Evolutionary conservation across 75 land plant genomes (phyloP).

Genomic region (Larix kaempferi): DNA sequence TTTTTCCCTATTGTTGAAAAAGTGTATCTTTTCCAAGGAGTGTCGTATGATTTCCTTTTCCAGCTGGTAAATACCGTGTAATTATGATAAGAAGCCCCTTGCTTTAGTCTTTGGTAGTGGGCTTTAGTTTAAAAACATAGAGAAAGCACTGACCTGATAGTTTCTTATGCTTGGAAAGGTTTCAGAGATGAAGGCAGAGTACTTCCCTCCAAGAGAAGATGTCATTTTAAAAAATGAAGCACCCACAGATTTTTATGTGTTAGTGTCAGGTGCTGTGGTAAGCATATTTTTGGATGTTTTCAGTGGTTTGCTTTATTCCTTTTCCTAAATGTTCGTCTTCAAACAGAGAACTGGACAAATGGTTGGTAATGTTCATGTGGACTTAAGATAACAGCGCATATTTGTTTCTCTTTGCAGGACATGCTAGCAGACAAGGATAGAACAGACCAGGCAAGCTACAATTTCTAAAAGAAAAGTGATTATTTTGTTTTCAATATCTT

Average conservation of each 20-base stretch:
- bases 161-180: constrained; percentile 25
- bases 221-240: constrained; percentile 67
- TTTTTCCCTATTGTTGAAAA: constrained; percentile 31
- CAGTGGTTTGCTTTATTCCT: too few relatives aligned
- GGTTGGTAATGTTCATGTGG: not conserved
- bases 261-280: constrained; percentile 60
- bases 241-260: constrained; percentile 65
- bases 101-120: too few relatives aligned
- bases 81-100: not conserved
- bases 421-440: constrained; percentile 34
- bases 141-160: too few relatives aligned
- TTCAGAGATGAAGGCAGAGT: constrained; percentile 70
- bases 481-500: not conserved
- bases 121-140: too few relatives aligned
- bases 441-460: constrained; percentile 37
- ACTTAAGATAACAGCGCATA: not conserved
- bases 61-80: constrained; percentile 35
- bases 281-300: not conserved
- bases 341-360: not conserved
- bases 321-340: too few relatives aligned
- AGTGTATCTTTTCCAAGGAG: constrained; percentile 40
- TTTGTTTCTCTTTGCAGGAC: constrained; percentile 38
- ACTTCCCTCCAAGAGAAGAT: constrained; percentile 60
- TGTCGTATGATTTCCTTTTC: constrained; percentile 32
- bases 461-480: not conserved